Conservation (phyloP, 2,329 filamentous ascomycete genomes). For the Diaporthe destruens region DNA sequence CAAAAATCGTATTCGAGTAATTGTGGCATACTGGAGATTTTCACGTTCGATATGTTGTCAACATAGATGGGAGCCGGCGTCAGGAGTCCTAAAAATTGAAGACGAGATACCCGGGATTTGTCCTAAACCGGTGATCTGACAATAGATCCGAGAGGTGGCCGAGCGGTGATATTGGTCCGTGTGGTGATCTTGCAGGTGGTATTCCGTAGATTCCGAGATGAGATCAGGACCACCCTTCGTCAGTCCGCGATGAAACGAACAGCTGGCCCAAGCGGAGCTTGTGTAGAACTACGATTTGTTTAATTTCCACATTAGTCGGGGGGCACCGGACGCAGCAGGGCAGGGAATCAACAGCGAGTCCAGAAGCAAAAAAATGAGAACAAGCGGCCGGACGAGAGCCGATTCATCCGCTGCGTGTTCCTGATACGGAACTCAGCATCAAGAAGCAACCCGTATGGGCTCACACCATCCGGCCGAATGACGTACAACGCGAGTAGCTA, state of each 20-base stretch:
- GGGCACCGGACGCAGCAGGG: neutral
- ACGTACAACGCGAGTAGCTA: conserved; percentile 30
- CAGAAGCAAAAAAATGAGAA: neutral
- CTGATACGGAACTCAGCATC: neutral
- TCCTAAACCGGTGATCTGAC: conserved; percentile 9
- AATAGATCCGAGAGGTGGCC: neutral
- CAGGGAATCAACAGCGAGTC: conserved; percentile 2
- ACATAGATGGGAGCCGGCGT: conserved; percentile 1
- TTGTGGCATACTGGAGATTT: neutral
- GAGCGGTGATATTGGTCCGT: conserved; percentile 18
- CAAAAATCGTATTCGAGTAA: conserved; percentile 51
- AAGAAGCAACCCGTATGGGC: conserved; percentile 13
- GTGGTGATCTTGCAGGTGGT: conserved; percentile 6
- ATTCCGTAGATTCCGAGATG: neutral
- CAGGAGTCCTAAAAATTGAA: conserved; percentile 1
- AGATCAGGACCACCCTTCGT: neutral
- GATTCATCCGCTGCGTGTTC: conserved; percentile 17
- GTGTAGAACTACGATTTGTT: neutral
- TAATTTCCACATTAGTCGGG: neutral
- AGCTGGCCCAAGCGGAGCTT: conserved; percentile 4
- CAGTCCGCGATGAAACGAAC: neutral
- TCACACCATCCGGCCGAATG: conserved; percentile 33
- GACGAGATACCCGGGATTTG: conserved; percentile 1
- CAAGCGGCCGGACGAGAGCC: neutral
- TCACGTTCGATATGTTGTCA: neutral